phyloP scores from a whole-genome alignment of 1,284 basidiomycete genomes.

The Rhodotorula sp. region DNA sequence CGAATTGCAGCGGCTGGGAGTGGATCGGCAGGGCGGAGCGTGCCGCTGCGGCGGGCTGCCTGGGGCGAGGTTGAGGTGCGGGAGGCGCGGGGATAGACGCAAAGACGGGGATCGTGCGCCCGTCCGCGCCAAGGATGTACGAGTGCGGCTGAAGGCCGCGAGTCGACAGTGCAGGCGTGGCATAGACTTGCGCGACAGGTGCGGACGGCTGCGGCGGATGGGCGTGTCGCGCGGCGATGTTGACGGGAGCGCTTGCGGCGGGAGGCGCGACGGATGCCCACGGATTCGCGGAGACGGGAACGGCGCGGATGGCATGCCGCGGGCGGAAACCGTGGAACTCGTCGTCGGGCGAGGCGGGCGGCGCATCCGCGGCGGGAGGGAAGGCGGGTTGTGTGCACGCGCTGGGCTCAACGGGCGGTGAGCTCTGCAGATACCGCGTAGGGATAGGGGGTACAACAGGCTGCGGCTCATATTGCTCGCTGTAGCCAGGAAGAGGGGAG shows the following conservation, averaged over 20 bases:
- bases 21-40: neutral
- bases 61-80: neutral
- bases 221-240: neutral
- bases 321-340: constrained; percentile 31
- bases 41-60: neutral
- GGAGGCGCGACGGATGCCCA: neutral
- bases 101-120: constrained; percentile 32
- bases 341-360: neutral
- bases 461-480: neutral
- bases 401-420: neutral
- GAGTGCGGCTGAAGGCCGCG: constrained; percentile 18
- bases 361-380: no score
- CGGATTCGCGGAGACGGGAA: neutral
- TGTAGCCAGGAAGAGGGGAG: constrained; percentile 18
- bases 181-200: no score
- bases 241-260: neutral
- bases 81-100: neutral
- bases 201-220: neutral
- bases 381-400: neutral
- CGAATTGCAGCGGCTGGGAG: constrained; percentile 17
- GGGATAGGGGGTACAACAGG: constrained; percentile 18
- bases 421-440: neutral
- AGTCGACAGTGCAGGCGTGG: neutral
- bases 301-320: neutral
- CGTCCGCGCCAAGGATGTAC: constrained; percentile 26